Conservation (phyloP, 2,329 filamentous ascomycete genomes). For the Camillea tinctor region DNA sequence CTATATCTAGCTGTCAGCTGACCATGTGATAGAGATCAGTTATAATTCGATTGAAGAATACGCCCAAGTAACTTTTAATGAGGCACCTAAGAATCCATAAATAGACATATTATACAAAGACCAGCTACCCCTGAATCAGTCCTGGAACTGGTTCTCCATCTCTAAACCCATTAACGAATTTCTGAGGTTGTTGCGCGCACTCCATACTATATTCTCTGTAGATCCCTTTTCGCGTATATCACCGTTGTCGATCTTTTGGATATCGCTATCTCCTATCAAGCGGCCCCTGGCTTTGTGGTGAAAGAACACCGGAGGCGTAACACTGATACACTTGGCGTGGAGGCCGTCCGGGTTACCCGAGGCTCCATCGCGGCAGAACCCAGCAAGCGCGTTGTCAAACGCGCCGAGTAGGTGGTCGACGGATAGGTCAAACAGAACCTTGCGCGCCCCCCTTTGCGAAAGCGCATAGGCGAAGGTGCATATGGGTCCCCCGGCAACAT, state of each 20-base stretch:
- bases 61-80: too few species aligned
- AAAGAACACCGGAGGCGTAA: conserved; percentile 34
- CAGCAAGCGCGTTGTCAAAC: conserved; percentile 35
- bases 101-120: too few species aligned
- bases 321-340: conserved; percentile 33
- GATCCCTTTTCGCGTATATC: conserved; percentile 28
- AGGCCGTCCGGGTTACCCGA: conserved; percentile 23
- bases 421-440: conserved; percentile 30
- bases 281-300: conserved; percentile 31
- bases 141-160: conserved; percentile 28
- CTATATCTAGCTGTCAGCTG: too few species aligned
- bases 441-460: conserved; percentile 25
- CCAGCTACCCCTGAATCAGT: too few species aligned
- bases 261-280: conserved; percentile 31
- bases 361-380: conserved; percentile 30
- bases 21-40: too few species aligned
- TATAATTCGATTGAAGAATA: too few species aligned
- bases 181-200: conserved; percentile 33
- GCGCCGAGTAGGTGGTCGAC: conserved; percentile 30
- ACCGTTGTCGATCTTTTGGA: conserved; percentile 22
- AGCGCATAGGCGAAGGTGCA: conserved; percentile 35
- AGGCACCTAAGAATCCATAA: too few species aligned
- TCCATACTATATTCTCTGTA: conserved; percentile 37
- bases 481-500: conserved; percentile 26
- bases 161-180: conserved; percentile 30